Base-by-base conservation (phyloP, 2,329 filamentous ascomycete genomes). In the Microdochium nivale region DNA sequence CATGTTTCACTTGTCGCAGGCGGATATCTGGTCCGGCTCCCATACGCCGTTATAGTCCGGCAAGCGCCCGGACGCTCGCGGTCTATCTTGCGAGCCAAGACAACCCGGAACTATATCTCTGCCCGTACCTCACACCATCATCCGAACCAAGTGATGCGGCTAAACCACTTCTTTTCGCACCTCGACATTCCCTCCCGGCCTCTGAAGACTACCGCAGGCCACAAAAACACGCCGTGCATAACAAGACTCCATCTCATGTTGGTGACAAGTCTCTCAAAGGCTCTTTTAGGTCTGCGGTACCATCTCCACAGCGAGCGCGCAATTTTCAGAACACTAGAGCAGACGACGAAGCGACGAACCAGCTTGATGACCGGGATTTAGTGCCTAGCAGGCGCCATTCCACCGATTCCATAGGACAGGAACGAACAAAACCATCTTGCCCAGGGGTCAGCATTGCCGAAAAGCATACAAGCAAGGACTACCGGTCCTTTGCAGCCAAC, bases 11-110 rank as follows among this genome's bases (percentile, higher is more conserved):
- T 55, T 90, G 81, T 65, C 83, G 87, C 51, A 86, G 80, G 66
- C 80, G 87, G 57, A 71, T 84, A 40, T 78, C 81, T 25, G 80
- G 78, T 32, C 81, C 81, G 56, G 79, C 79, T 1, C 89, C 89
- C 2, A 79, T 90, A 59, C 84, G 89, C 54, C 80, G 86, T 61
- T 94, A 91, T 60, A 95, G 86, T 52, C 79, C 86, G 23, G 82
- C 90, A 47, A 95, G 89, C 61, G 90, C 90, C 9, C 81, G 89
- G 60, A 88, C 87, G 1, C 70, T 96, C 30, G 90, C 90, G 13
- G 80, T 88, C 52, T 88, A 88, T 61, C 76, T 95, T 49, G 88
- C 90, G 10, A 88, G 86, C 60, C 84, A 90, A 62, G 87, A 91
- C 59, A 82, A 94, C 57, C 83, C 90, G 0, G 83, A 88, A 55